Conservation (phyloP, 1,139 yeast genomes). For the Sugiyamaella xylanicola region DNA sequence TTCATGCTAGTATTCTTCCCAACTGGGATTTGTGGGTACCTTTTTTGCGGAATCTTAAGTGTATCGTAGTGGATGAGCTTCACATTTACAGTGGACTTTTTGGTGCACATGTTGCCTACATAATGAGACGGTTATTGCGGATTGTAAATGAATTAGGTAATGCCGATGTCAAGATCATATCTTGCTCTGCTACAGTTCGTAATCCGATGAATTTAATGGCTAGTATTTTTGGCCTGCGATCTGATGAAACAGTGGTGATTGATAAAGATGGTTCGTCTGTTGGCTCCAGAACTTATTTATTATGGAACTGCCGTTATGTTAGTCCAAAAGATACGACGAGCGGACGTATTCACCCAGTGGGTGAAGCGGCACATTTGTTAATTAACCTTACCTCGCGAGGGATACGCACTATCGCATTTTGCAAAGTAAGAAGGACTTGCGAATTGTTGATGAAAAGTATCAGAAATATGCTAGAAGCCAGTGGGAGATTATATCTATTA, state of each 20-base stretch:
- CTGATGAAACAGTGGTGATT: constrained; percentile 50
- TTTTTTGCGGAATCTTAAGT: constrained; percentile 64
- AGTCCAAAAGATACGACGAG: constrained; percentile 58
- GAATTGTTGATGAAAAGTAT: constrained; percentile 86
- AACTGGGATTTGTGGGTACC: constrained; percentile 57
- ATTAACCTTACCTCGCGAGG: constrained; percentile 63
- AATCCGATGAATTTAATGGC: constrained; percentile 72
- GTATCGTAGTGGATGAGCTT: constrained; percentile 81
- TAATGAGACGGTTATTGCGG: constrained; percentile 75
- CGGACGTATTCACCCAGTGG: constrained; percentile 71
- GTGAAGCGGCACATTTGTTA: constrained; percentile 74
- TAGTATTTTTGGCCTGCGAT: constrained; percentile 65
- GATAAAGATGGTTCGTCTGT: constrained; percentile 85
- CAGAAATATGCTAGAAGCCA: constrained; percentile 51
- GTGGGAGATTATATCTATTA: constrained; percentile 39
- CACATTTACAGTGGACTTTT: constrained; percentile 89
- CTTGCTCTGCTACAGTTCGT: constrained; percentile 91
- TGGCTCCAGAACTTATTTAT: constrained; percentile 69
- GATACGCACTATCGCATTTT: constrained; percentile 85
- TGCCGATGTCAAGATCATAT: constrained; percentile 59
- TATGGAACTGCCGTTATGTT: constrained; percentile 81
- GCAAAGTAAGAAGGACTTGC: constrained; percentile 82
- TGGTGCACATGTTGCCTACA: constrained; percentile 87
- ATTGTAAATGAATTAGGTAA: constrained; percentile 60
- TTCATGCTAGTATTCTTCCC: constrained; percentile 84